A percentile compares a stretch with the other conserved stretches of the same genome.
Conservation (phyloP, 129 eudicot species). For the Rutidosis leptorrhynchoides region DNA sequence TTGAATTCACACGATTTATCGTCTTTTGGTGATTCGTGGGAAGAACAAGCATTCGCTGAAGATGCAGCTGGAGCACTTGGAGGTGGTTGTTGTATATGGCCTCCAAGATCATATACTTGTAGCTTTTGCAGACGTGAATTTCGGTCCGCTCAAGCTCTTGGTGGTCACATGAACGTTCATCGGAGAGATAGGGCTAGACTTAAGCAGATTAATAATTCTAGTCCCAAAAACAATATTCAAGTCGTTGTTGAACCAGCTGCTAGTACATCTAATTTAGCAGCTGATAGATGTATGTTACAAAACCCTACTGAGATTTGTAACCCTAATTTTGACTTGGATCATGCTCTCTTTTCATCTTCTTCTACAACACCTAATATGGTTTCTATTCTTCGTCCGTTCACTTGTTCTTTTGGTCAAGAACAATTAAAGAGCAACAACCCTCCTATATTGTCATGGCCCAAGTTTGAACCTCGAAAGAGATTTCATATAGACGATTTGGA, state of each 20-base stretch:
- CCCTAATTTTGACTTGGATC: slow-evolving; percentile 34
- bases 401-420: slow-evolving; percentile 42
- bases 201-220: slow-evolving; percentile 60
- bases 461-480: slow-evolving; percentile 32
- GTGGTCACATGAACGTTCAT: slow-evolving; percentile 92
- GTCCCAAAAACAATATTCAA: slow-evolving; percentile 25
- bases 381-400: slow-evolving; percentile 36
- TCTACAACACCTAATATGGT: slow-evolving; percentile 44
- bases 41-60: slow-evolving; percentile 90
- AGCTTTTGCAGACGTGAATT: slow-evolving; percentile 84
- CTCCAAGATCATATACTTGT: slow-evolving; percentile 94
- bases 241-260: slow-evolving; percentile 39
- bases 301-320: slow-evolving; percentile 34
- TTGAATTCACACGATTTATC: slow-evolving; percentile 44
- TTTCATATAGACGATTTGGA: slow-evolving; percentile 28
- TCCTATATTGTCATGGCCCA: slow-evolving; percentile 46
- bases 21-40: slow-evolving; percentile 70
- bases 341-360: slow-evolving; percentile 31
- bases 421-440: background rate
- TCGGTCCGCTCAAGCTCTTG: slow-evolving; percentile 89
- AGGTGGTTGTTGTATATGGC: slow-evolving; percentile 92
- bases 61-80: slow-evolving; percentile 84
- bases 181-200: slow-evolving; percentile 88
- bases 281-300: slow-evolving; percentile 25
- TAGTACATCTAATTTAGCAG: slow-evolving; percentile 27